Evolutionary conservation across 768 basidiomycete genomes (phyloP), one percentile per base, ranked within the genome.

Genomic region (Terana coerulea): DNA sequence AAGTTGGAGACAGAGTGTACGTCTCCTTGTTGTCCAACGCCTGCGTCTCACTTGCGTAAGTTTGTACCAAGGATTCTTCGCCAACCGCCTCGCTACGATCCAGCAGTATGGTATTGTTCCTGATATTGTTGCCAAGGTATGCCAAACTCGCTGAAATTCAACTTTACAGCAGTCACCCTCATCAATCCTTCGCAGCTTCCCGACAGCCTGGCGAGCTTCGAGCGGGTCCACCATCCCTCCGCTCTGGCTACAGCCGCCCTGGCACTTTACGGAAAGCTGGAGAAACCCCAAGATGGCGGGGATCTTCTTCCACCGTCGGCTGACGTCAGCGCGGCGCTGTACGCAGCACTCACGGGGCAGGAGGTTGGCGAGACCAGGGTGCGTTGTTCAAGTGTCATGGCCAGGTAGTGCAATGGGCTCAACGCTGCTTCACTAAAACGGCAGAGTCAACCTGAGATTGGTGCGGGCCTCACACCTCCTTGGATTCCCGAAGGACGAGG

Each of bases 1-100:
- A 61, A 41, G 65, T 66, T 22, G 76, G 76, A 29, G 72, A 77
- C 58, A 69, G 60, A 45, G 71, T 77, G 72, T 70, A 60, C 33
- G 64, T 52, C 11, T 2, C 5, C 22, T 35, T 34, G 14, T n/a
- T 9, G n/a, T 28, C 14, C 14, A 22, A 22, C 22, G 15, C 17
- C 9, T 42, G 11, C 4, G 25, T 11, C 10, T 17, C 34, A 7
- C 19, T n/a, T 24, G 29, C n/a, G 15, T 4, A 22, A 62, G 63
- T 15, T 12, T 61, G 31, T 58, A 54, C 53, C 59, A 60, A 30
- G 61, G 63, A 12, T 43, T 39, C 43, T 60, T 59, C 39, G 37
- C n/a, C 33, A 42, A 54, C 19, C 19, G 21, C 14, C 25, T 39
- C 1, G 61, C 55, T 3, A 61, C 59, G 1, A 59, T 59, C 58